These are phyloP conservation scores for Aegilops speltoides DNA, from an alignment of 176 grass and related monocot genomes.

Conservation along the genomic window DNA sequence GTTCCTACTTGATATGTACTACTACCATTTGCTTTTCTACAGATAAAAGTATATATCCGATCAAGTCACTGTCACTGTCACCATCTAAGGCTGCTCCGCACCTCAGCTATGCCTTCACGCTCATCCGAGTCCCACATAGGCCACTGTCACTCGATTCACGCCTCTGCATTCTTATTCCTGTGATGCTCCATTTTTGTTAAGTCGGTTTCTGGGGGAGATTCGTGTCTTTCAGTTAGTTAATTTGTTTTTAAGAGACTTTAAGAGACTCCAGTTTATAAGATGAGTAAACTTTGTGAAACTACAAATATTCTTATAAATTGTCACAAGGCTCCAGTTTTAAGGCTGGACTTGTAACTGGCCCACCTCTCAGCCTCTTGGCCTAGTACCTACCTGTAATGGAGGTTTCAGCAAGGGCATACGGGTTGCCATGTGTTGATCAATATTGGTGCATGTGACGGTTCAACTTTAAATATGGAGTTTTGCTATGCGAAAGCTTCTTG, in stretches of 20 bases:
- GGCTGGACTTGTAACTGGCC: not conserved
- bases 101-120: not conserved
- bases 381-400: not conserved
- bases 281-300: not conserved
- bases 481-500: not conserved
- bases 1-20: constrained; percentile 5
- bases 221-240: not conserved
- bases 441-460: not conserved
- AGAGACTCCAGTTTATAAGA: not conserved
- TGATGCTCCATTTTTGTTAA: not conserved
- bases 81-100: not conserved
- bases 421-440: not conserved
- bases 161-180: not conserved
- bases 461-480: not conserved
- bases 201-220: not conserved
- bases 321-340: not conserved
- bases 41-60: not conserved
- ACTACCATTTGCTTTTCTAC: not conserved
- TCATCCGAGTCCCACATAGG: not conserved
- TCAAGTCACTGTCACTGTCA: not conserved
- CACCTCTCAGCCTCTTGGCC: not conserved
- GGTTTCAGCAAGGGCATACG: not conserved
- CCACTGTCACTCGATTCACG: not conserved
- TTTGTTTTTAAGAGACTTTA: not conserved
- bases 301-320: not conserved